phyloP scores from a whole-genome alignment of 805 yeast species.

The Candida ponderosae region DNA sequence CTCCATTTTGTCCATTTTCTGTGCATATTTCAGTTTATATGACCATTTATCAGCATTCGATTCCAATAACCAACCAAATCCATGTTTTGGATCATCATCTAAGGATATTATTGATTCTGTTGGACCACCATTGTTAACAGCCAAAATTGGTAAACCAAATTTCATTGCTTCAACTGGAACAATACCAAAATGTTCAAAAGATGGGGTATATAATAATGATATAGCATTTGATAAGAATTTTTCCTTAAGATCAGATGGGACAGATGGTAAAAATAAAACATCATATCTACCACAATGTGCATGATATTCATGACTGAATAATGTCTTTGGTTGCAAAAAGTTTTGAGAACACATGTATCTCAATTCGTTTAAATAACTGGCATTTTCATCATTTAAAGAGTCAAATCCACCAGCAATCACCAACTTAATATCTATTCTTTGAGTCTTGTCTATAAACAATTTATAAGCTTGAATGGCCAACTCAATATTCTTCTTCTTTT shows the following conservation, averaged over 20 bases:
- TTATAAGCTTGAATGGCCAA: constrained; percentile 71
- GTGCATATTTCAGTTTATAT: constrained; percentile 34
- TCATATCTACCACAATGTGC: constrained; percentile 24
- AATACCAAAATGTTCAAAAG: constrained; percentile 92
- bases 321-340: constrained; percentile 36
- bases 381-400: constrained; percentile 65
- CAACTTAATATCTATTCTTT: constrained; percentile 33
- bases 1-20: constrained; percentile 13
- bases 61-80: constrained; percentile 59
- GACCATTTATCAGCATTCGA: constrained; percentile 49
- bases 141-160: constrained; percentile 74
- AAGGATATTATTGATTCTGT: constrained; percentile 52
- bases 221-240: constrained; percentile 49
- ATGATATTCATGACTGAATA: constrained; percentile 23
- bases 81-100: constrained; percentile 23
- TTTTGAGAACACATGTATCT: constrained; percentile 38
- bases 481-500: constrained; percentile 73
- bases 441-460: constrained; percentile 24
- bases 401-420: constrained; percentile 93
- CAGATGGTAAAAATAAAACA: constrained; percentile 75
- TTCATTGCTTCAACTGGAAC: constrained; percentile 96
- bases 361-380: constrained; percentile 58
- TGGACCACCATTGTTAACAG: constrained; percentile 90
- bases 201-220: constrained; percentile 79
- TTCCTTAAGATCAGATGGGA: constrained; percentile 58